Evolutionary conservation across 2,329 filamentous ascomycete genomes (phyloP).

Genomic region (Diaporthe citriasiana): DNA sequence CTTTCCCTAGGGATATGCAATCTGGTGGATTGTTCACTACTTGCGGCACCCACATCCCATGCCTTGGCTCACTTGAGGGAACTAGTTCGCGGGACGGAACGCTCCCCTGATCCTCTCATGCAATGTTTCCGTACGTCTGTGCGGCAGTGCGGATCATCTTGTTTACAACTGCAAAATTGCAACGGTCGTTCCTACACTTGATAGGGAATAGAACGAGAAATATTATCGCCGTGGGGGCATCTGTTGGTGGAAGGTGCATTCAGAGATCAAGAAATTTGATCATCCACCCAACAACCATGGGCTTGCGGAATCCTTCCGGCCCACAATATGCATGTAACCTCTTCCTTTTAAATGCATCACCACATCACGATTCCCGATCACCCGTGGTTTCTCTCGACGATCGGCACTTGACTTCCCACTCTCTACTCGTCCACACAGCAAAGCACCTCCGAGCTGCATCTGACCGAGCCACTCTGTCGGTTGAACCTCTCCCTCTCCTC

Average conservation of each 20-base stretch:
- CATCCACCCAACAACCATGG: neutral
- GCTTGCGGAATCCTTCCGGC: slow-evolving; percentile 17
- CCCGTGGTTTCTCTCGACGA: neutral
- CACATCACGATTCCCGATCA: neutral
- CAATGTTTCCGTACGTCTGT: slow-evolving; percentile 4
- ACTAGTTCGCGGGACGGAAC: slow-evolving; percentile 7
- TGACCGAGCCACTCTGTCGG: neutral
- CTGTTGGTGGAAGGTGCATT: neutral
- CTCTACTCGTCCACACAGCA: neutral
- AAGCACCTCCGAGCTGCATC: neutral
- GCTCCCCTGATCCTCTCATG: neutral
- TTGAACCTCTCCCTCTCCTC: neutral
- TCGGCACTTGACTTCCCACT: slow-evolving; percentile 4
- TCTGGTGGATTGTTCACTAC: neutral
- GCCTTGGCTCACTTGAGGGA: neutral
- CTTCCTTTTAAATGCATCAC: slow-evolving; percentile 24
- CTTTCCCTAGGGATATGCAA: neutral
- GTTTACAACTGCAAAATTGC: neutral
- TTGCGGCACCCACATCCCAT: no score
- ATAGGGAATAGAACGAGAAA: neutral
- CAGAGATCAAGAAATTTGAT: neutral
- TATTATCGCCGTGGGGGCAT: neutral
- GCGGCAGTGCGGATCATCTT: neutral
- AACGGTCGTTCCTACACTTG: neutral
- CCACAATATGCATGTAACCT: slow-evolving; percentile 14